phyloP scores from a whole-genome alignment of 495 filamentous ascomycete species.

The Hypoxylon lienhwacheense region DNA sequence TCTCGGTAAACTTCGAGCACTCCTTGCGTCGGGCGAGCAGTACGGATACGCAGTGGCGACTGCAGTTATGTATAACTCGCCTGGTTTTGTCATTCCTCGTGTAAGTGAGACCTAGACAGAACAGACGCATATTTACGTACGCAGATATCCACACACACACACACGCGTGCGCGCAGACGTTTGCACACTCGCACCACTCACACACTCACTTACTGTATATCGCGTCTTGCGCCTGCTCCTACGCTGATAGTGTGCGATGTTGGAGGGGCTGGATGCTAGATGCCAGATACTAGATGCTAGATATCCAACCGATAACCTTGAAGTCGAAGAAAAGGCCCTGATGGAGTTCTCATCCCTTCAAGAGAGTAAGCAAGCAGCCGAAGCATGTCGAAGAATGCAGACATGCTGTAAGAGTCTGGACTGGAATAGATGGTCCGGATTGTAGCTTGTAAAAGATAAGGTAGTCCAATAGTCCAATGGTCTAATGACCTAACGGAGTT shows the following conservation, averaged over 20 bases:
- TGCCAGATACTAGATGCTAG: constrained; percentile 12
- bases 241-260: constrained; percentile 7
- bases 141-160: constrained; percentile 9
- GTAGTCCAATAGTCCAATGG: constrained; percentile 13
- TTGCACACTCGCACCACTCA: constrained; percentile 4
- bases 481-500: constrained; percentile 19
- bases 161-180: constrained; percentile 11
- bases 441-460: constrained; percentile 15
- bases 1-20: constrained; percentile 19
- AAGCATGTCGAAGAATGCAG: constrained; percentile 31
- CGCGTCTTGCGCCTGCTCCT: constrained; percentile 23
- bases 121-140: constrained; percentile 14
- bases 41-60: constrained; percentile 12
- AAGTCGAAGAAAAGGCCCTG: constrained; percentile 9
- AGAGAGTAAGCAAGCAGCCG: constrained; percentile 26
- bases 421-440: constrained; percentile 18
- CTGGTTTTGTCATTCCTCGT: constrained; percentile 19
- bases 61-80: constrained; percentile 9
- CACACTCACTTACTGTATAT: constrained; percentile 14
- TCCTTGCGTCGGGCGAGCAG: constrained; percentile 25
- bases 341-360: constrained; percentile 4
- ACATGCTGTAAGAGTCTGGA: constrained; percentile 2
- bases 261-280: constrained; percentile 12
- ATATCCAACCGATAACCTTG: constrained; percentile 23
- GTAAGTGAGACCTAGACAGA: constrained; percentile 25